phyloP scores from a whole-genome alignment of 1,284 basidiomycete genomes.

The Cryptococcus sp. region DNA sequence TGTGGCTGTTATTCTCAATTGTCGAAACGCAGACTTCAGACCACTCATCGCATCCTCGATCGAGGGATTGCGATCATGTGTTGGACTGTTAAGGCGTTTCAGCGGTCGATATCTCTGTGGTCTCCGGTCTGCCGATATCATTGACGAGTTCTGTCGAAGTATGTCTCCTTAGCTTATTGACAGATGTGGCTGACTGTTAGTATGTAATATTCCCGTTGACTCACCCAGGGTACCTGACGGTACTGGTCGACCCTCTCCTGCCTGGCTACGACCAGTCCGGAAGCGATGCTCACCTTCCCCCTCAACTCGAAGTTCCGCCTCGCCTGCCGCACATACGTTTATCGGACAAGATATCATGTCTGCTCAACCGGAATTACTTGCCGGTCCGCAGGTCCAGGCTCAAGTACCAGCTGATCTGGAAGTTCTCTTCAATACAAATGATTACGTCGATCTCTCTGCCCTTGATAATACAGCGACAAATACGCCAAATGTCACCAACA shows the following conservation, averaged over 20 bases:
- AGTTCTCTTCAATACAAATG: constrained; percentile 41
- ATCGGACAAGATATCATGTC: constrained; percentile 10
- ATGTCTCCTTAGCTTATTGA: constrained; percentile 43
- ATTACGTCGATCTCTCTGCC: constrained; percentile 39
- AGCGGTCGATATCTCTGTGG: constrained; percentile 62
- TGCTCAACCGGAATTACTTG: constrained; percentile 6
- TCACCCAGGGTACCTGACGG: constrained; percentile 52
- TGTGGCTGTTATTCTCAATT: constrained; percentile 72
- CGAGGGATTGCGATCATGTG: constrained; percentile 76
- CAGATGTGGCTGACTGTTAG: constrained; percentile 46
- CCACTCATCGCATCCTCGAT: constrained; percentile 71
- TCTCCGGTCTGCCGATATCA: constrained; percentile 76
- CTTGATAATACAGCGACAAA: constrained; percentile 8
- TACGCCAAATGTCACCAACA: background rate
- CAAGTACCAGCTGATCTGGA: constrained; percentile 32
- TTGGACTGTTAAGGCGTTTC: constrained; percentile 62
- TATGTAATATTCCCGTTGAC: constrained; percentile 81
- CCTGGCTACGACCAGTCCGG: constrained; percentile 80
- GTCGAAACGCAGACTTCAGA: constrained; percentile 50
- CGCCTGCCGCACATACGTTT: constrained; percentile 32
- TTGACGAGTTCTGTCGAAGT: constrained; percentile 89
- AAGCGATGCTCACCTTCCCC: constrained; percentile 52
- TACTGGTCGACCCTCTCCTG: constrained; percentile 59
- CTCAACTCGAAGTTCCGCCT: constrained; percentile 46
- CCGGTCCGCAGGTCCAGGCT: background rate